phyloP scores from a whole-genome alignment of 2,329 filamentous ascomycete genomes.

The Zymoseptoria pseudotritici region DNA sequence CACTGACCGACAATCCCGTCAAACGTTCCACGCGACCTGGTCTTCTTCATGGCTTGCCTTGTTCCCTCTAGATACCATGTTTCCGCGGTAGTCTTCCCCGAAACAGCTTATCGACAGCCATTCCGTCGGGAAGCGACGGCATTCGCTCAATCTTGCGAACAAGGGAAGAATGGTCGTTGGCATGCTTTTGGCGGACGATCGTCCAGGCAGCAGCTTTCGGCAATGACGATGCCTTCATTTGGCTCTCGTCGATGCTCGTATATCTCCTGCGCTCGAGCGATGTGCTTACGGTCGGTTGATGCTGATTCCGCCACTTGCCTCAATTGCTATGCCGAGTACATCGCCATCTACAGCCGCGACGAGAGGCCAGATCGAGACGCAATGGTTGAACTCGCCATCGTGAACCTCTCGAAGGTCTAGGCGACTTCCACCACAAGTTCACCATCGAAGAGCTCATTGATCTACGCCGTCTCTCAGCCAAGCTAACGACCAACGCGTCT shows the following conservation, averaged over 20 bases:
- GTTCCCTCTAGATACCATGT: background rate
- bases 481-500: background rate
- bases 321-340: background rate
- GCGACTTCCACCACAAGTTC: background rate
- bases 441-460: background rate
- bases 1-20: background rate
- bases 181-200: background rate
- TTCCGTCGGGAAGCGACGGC: background rate
- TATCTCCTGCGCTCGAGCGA: background rate
- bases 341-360: background rate
- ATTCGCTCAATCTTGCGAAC: background rate
- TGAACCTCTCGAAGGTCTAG: background rate
- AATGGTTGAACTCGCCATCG: background rate
- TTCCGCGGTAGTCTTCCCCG: background rate
- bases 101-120: background rate
- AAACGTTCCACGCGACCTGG: background rate
- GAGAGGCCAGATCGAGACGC: background rate
- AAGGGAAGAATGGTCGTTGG: background rate
- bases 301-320: too few relatives aligned
- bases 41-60: background rate
- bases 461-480: background rate
- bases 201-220: background rate
- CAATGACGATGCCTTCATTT: too few relatives aligned
- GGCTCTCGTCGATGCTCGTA: background rate
- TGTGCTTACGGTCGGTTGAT: background rate